Base-by-base conservation (phyloP, 805 yeast species). In the Suhomyces emberorum region DNA sequence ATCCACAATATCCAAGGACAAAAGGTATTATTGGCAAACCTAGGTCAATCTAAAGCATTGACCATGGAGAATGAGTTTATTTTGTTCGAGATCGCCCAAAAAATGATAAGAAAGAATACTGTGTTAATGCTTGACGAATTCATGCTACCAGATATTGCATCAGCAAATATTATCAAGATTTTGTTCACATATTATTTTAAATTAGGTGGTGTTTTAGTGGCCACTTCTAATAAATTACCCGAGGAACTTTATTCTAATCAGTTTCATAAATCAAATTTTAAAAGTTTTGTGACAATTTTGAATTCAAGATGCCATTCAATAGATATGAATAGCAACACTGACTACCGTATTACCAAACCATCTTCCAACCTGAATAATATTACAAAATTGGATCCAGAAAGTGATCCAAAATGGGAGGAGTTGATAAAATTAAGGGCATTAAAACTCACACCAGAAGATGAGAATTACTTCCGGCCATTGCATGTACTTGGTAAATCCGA, bases 131-230 rank as follows among this genome's bases (percentile, higher is more conserved):
- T 83, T 27, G 89, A 83, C 53, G 89, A 83, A 54, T 83, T 83
- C 59, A 80, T 81, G 83, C 52, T 83, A 20, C 89, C 89, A 0
- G 89, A 83, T 51, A 69, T 83, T 24, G 85, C 88, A 0, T 73
- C 84, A 15, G 88, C 87, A 1, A 82, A 80, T 48, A 79, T 83
- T 24, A 62, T 83, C 38, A 77, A 79, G 53, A 67, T 79, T 10
- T 56, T 83, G 33, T 80, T 83, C 57, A 77, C 83, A 0, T 80
- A 76, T 52, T 83, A 76, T 59, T 82, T 83, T 64, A 81, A 77
- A 47, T 54, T 83, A 9, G 89, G 89, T 3, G 89, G 89, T 4
- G 85, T 83, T 0, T 56, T 83, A 29, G 81, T 83, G 15, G 87
- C 88, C 3, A 83, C 88, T 2, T 78, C 86, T 3, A 83, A 83